phyloP scores from a whole-genome alignment of 805 yeast genomes.

The Candida awuae region DNA sequence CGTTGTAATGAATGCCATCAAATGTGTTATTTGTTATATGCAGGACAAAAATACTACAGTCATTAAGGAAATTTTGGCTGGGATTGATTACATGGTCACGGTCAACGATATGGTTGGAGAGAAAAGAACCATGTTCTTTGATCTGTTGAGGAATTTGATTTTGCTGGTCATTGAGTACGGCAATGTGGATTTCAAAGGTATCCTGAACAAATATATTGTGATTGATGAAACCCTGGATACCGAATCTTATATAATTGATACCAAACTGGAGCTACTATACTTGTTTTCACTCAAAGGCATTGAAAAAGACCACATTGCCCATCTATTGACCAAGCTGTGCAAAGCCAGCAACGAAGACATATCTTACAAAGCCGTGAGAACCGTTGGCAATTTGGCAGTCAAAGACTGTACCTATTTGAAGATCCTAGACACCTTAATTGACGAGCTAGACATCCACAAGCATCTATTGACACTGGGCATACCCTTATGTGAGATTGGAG shows the following conservation, averaged over 20 bases:
- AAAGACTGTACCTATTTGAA: constrained; percentile 28
- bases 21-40: constrained; percentile 4
- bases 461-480: constrained; percentile 2
- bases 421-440: background rate
- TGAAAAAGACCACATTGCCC: background rate
- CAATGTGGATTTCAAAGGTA: background rate
- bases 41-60: background rate
- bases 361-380: constrained; percentile 78
- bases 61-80: background rate
- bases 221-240: constrained; percentile 38
- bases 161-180: constrained; percentile 4
- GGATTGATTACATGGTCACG: background rate
- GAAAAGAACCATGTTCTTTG: constrained; percentile 3
- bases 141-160: constrained; percentile 6
- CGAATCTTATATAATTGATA: constrained; percentile 80
- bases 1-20: constrained; percentile 5
- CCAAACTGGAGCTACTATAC: constrained; percentile 81
- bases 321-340: background rate
- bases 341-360: constrained; percentile 2
- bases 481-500: background rate
- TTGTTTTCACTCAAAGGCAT: constrained; percentile 46
- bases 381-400: constrained; percentile 83
- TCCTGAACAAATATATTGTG: background rate
- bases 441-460: background rate
- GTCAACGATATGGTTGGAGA: background rate